Evolutionary conservation across 1,284 basidiomycete genomes (phyloP), one percentile per base, ranked within the genome.

Genomic region (Microstroma glucosiphilum): DNA sequence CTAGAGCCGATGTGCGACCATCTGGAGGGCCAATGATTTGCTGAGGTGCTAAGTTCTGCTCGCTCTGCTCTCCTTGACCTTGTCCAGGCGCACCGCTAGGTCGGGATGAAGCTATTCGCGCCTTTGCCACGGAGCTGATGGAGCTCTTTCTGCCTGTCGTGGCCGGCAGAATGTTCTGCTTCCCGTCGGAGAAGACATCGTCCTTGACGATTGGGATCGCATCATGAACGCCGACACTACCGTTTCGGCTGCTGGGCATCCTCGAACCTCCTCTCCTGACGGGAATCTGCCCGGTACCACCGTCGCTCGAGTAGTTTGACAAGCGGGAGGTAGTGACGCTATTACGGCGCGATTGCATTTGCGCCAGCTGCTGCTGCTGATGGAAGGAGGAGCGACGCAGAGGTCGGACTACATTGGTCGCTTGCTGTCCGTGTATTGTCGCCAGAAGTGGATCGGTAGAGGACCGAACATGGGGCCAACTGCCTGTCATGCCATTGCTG

Each of bases 201-300:
- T 75, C 73, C 58, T 69, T 65, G 11, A 67, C 70, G 15, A 71
- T 59, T 0, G 73, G 73, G 48, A 75, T 73, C 3, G 69, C 64
- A 55, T 74, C 73, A 56, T 75, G 73, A 1, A 75, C 71, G 53
- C 69, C 60, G 7, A 51, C 48, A 51, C 65, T 75, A 13, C 73
- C 72, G 1, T 70, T 66, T 19, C 73, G 59, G 60, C 70, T 72
- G 25, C 73, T 67, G 21, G 23, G 40, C 13, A 56, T 57, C 7
- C 65, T 68, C 1, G 61, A 61, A 40, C 65, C 58, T 42, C 26
- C 53, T 26, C n/a, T 21, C 43, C 6, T 37, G 4, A 42, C 59
- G 57, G 53, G 40, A 40, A 42, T 55, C 25, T 37, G 30, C 9
- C 30, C 41, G 59, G 17, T 51, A 40, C 40, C 43, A 11, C 58